Conservation (phyloP, 495 filamentous ascomycete genomes). For the Arthonia radiata region DNA sequence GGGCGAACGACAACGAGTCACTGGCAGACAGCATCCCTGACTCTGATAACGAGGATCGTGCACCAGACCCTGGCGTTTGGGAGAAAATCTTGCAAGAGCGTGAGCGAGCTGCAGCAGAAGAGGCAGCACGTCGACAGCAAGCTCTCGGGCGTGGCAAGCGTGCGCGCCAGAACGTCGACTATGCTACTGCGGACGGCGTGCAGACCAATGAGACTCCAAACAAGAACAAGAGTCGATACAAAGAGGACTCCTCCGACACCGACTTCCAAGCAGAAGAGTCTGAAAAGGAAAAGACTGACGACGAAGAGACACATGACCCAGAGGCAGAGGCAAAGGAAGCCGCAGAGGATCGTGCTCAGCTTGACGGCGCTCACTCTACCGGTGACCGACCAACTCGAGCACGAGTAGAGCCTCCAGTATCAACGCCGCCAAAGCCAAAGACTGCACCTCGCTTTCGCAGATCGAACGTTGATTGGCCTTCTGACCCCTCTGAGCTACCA, state of each 20-base stretch:
- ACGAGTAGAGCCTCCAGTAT: too few species aligned
- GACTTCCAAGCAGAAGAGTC: constrained; percentile 22
- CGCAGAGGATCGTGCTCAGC: too few species aligned
- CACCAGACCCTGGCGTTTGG: constrained; percentile 46
- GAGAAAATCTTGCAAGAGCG: constrained; percentile 66
- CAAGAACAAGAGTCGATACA: constrained; percentile 1
- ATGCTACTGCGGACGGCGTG: constrained; percentile 5
- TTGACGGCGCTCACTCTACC: too few species aligned
- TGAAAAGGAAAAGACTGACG: constrained; percentile 12
- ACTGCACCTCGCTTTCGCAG: too few species aligned
- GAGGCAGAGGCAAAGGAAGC: too few species aligned
- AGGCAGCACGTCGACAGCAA: constrained; percentile 35
- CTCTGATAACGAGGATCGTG: constrained; percentile 17
- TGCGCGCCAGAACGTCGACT: constrained; percentile 16
- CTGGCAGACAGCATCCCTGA: constrained; percentile 34
- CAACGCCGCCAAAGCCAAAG: too few species aligned
- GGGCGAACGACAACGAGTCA: constrained; percentile 57
- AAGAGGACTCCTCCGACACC: constrained; percentile 14
- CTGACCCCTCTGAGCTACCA: too few species aligned
- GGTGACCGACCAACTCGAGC: too few species aligned
- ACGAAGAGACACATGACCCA: constrained; percentile 10
- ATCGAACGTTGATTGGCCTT: too few species aligned
- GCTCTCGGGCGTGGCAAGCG: constrained; percentile 66
- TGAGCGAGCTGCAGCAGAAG: constrained; percentile 45
- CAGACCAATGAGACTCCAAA: constrained; percentile 5